Evolutionary conservation across 225 moss, liverwort and hornwort species (phyloP), one percentile per base, ranked within the genome.

Genomic region (Antitrichia curtipendula): DNA sequence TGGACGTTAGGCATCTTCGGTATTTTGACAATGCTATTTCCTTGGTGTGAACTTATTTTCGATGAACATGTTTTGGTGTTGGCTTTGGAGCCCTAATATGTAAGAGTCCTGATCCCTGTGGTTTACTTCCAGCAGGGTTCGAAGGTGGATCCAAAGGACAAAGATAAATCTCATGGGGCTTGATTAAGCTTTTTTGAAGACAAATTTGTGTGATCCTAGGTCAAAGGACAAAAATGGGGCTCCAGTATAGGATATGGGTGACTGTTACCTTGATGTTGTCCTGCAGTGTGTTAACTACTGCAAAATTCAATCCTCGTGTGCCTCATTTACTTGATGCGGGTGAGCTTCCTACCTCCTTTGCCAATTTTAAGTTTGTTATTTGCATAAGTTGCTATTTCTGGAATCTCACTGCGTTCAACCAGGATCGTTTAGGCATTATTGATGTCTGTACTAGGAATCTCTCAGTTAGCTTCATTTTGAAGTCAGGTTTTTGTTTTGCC

Each of bases 271-370:
- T 94, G 85, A 41, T 94, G 63, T 49, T 91, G 43, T 92, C 80
- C 53, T 90, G 92, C 88, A 88, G 90, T 70, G 85, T 87, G 83
- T 79, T 91, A 52, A 83, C 92, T 45, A 83, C 91, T 90, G 94
- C 91, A 65, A 92, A 88, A 80, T 92, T 92, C 22, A 91, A 73
- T 90, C 89, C 93, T 75, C 91, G 78, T 75, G 76, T 94, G 61
- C 91, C 93, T 86, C 91, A 81, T 68, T 41, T 85, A 47, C 91
- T 92, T 54, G 88, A 92, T 87, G 83, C 91, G 38, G 94, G 94
- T 93, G 69, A 91, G 81, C 59, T 80, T 86, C 84, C 70, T 88
- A 63, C 79, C 78, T 84, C 82, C 56, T 86, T 83, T 82, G 47
- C 27, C 25, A 49, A 62, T 87, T 85, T 85, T 38, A 52, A 63